Evolutionary conservation across 352 stramenopile genomes (phyloP), one percentile per base, ranked within the genome.

Genomic region (Globisporangium carolinianum): DNA sequence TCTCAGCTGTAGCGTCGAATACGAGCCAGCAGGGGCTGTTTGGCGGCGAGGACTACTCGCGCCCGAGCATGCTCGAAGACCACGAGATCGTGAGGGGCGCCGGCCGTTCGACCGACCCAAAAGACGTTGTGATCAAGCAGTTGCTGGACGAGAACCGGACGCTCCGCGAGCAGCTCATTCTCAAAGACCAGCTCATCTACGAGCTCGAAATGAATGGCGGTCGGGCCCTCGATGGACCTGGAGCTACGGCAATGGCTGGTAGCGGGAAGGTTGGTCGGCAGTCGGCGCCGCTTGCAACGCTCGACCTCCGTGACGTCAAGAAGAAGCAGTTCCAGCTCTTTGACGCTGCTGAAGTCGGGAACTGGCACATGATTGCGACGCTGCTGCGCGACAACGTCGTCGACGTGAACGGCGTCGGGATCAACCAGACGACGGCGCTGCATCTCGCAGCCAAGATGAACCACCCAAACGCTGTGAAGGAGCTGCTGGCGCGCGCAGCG

Each of bases 291-390:
- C 79, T 90, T 62, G 85, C 89, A 74, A 94, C 90, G 57, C 60
- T 94, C 50, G 84, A 94, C 55, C 51, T 94, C 57, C 70, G 84
- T 57, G 82, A 94, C 48, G 76, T 94, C 5, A 91, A 91, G 67
- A 91, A 94, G 69, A 94, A 94, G 71, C 84, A 94, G 57, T 90
- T 94, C 56, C 84, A 94, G 63, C 68, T 94, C 15, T 94, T 92
- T 48, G 84, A 94, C 61, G 84, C 84, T 0, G 84, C 83, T 0
- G 84, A 94, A 73, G 75, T 92, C 41, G 84, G 84, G 64, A 92
- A 94, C 55, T 87, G 72, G 72, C 82, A 91, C 57, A 56, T 92
- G 10, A 89, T 94, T 60, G 73, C 80, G 2, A 94, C 82, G 35
- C 58, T 94, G 24, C 62, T 94, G 47, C 72, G 78, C 12, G 83